Percentiles rank a stretch among this genome's conserved stretches.
phyloP scores from a whole-genome alignment of 345 rosid species.

The Moricandia moricandioides region DNA sequence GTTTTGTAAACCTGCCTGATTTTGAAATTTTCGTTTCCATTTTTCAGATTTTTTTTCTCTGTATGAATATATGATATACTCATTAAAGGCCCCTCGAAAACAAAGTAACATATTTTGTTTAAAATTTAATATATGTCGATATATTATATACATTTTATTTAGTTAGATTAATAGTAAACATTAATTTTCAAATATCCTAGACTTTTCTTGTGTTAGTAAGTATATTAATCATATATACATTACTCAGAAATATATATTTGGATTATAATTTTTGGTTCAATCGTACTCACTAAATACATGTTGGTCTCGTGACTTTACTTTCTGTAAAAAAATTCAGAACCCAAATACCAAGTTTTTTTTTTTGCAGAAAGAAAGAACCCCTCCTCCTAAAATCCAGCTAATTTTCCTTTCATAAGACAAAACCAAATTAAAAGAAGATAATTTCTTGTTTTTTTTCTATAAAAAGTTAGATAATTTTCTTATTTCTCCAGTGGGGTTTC shows the following conservation, averaged over 20 bases:
- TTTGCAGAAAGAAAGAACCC: neutral
- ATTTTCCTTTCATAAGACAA: conserved; percentile 14
- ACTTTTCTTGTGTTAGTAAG: no score
- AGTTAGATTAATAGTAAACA: neutral
- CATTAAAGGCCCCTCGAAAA: no score
- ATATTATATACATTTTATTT: no score
- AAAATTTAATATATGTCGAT: no score
- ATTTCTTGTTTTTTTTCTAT: neutral
- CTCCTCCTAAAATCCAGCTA: conserved; percentile 24
- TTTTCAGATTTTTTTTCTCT: neutral
- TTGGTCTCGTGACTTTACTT: neutral
- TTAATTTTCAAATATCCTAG: neutral
- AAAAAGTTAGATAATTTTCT: neutral
- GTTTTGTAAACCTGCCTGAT: neutral
- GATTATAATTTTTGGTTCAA: neutral
- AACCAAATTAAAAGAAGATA: neutral
- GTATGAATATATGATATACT: neutral
- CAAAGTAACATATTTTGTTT: no score
- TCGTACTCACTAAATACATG: neutral
- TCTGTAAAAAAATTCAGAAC: neutral
- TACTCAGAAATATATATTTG: neutral
- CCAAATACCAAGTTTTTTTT: neutral
- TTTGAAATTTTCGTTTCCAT: neutral
- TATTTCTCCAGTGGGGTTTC: neutral
- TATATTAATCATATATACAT: no score